A percentile compares a stretch with the other conserved stretches of the same genome.
Evolutionary conservation across 2,329 filamentous ascomycete species (phyloP).

Genomic region (Fusarium chuoi): DNA sequence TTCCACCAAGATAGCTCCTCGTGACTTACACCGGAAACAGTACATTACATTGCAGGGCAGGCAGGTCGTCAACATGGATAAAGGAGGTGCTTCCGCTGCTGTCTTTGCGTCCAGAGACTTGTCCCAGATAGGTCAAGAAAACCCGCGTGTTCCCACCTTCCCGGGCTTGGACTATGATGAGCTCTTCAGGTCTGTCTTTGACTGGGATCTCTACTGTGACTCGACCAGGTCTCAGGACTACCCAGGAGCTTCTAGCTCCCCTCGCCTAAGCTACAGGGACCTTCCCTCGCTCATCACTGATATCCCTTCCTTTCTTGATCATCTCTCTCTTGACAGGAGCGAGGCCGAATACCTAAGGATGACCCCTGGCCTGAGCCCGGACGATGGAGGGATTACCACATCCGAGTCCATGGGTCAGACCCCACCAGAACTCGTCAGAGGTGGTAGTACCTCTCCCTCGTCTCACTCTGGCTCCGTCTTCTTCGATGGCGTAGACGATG

Average conservation of each 20-base stretch:
- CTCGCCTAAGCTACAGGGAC: constrained; percentile 44
- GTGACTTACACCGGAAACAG: constrained; percentile 53
- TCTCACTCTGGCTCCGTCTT: constrained; percentile 52
- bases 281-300: constrained; percentile 51
- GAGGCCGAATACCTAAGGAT: constrained; percentile 49
- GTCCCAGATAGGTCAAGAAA: constrained; percentile 50
- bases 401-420: constrained; percentile 53
- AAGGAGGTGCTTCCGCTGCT: constrained; percentile 33
- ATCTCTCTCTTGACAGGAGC: constrained; percentile 48
- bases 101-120: constrained; percentile 46
- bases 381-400: constrained; percentile 47
- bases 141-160: constrained; percentile 51
- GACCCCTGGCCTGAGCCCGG: constrained; percentile 48
- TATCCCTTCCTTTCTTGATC: constrained; percentile 48
- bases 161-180: constrained; percentile 47
- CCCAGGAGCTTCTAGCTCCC: constrained; percentile 42
- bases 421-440: constrained; percentile 52
- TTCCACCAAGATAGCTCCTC: constrained; percentile 53
- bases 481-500: constrained; percentile 47
- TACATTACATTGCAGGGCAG: constrained; percentile 37
- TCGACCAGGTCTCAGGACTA: constrained; percentile 47
- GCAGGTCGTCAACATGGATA: constrained; percentile 51
- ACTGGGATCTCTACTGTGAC: constrained; percentile 51
- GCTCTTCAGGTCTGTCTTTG: constrained; percentile 52
- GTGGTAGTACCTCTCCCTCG: constrained; percentile 54